Base-by-base conservation (phyloP, 208 protist genomes). In the Acanthamoeba triangularis region DNA sequence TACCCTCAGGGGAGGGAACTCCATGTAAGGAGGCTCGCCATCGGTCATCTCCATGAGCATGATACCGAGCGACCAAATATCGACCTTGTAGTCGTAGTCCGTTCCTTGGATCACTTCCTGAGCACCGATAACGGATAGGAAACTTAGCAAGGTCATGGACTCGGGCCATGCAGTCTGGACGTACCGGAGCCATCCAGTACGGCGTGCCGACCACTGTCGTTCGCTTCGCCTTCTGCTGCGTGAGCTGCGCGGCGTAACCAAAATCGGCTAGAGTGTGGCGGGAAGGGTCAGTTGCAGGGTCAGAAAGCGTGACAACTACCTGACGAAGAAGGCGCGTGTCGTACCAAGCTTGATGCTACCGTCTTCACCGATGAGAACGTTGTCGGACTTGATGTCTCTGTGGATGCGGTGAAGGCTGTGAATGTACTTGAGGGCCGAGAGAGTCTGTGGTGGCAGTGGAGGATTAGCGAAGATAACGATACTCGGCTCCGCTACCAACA, bases 381-480 rank as follows among this genome's bases (percentile, higher is more conserved):
- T 99, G 74, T 99, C 98, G 7, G 85, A 95, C 76, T 99, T 99
- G 20, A 99, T 98, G 87, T 99, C 98, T 35, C 98, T n/a, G 87
- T 99, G 98, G 47, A 99, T 98, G 59, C 96, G 44, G 41, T 98
- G 76, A 23, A 96, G 95, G 37, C 72, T 67, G 95, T 98, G 97
- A 20, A 98, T 95, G 92, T 97, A 98, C 63, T 76, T 59, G 2
- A 98, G 84, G 11, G 97, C 97, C 20, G 41, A 63, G 0, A 98
- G 94, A n/a, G 74, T 96, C 78, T 96, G 84, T 61, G 54, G 33
- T 80, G 35, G 35, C 11, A 92, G 4, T 35, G 3, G 61, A 28
- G 0, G 52, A 20, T 65, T n/a, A 65, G 59, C 3, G 11, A 59
- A 59, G 54, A 23, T 63, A 23, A 74, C n/a, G 47, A 74, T 18